Evolutionary conservation across 768 basidiomycete genomes (phyloP).

Genomic region (Russula earlei): DNA sequence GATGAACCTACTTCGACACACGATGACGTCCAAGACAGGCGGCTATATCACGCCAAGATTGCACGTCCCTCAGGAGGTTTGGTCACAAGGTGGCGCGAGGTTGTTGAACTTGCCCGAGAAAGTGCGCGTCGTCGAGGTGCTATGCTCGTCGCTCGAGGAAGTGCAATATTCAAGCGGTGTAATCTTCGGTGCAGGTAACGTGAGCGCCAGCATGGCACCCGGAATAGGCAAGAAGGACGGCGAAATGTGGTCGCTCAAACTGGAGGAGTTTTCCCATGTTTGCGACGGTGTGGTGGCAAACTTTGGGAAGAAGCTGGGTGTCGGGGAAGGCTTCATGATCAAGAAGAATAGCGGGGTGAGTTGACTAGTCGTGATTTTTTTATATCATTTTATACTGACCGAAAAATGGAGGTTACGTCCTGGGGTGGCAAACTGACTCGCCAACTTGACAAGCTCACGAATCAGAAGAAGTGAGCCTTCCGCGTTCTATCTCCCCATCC

Average conservation of each 20-base stretch:
- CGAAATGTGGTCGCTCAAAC: slow-evolving; percentile 63
- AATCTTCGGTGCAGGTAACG: slow-evolving; percentile 69
- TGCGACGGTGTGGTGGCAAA: slow-evolving; percentile 74
- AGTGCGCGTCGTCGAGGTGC: slow-evolving; percentile 71
- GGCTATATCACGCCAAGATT: slow-evolving; percentile 80
- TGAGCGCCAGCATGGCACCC: slow-evolving; percentile 61
- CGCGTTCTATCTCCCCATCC: background rate
- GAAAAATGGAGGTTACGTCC: slow-evolving; percentile 36
- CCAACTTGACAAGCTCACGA: slow-evolving; percentile 75
- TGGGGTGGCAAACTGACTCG: slow-evolving; percentile 70
- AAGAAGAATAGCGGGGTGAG: slow-evolving; percentile 63
- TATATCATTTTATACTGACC: background rate
- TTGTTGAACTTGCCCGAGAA: slow-evolving; percentile 76
- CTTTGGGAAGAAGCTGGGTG: slow-evolving; percentile 82
- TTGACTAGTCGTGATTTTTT: background rate
- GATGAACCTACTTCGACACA: slow-evolving; percentile 71
- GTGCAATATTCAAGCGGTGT: slow-evolving; percentile 63
- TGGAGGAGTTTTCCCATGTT: slow-evolving; percentile 72
- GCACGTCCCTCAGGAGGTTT: slow-evolving; percentile 83
- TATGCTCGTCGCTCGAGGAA: slow-evolving; percentile 72
- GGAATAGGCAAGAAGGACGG: slow-evolving; percentile 74
- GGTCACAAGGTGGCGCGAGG: slow-evolving; percentile 87
- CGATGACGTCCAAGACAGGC: slow-evolving; percentile 74
- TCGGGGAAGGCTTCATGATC: slow-evolving; percentile 77
- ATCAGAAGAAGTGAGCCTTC: slow-evolving; percentile 65